Evolutionary conservation across 2,329 filamentous ascomycete genomes (phyloP), one percentile per base, ranked within the genome.

Genomic region (Paecilomyces variotii): DNA sequence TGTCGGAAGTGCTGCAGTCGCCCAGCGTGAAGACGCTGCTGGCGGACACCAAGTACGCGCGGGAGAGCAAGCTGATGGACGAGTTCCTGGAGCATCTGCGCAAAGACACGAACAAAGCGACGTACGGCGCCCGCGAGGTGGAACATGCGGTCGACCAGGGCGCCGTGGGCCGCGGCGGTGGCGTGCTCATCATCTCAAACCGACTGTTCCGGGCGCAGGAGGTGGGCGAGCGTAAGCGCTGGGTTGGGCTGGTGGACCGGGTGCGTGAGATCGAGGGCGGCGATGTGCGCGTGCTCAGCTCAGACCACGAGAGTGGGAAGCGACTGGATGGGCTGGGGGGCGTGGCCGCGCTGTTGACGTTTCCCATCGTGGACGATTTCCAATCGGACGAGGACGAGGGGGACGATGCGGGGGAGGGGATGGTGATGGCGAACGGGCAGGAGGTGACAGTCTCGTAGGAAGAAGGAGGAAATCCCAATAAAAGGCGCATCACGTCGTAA

Each of bases 251-350:
- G 53, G 92, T 97, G 2, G 93, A 97, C 72, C 87, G 87, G 62
- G 93, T 97, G n/a, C 85, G 87, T 63, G 86, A 86, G 56, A 77
- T 80, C 2, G 87, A 91, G 63, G 94, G 93, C 4, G 94, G 93
- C 1, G 91, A 97, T 64, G 90, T 91, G 0, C 81, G 90, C 57
- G 84, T 97, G n/a, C 76, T 97, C 28, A 97, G 93, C 73, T 92
- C 89, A 67, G 88, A 95, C 68, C 93, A 97, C 73, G 93, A 97
- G 78, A 97, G 92, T 72, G 94, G 94, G 0, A 88, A 88, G 76
- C 81, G 91, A 60, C 76, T 99, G 12, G 90, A 92, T 64, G 88
- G 87, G 11, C 73, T 97, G 60, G 92, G 94, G 0, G 89, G 91
- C 19, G 88, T 99, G 61, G 94, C 93, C 14, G 91, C 91, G 1